Percentiles rank a stretch among this genome's conserved stretches.
Conservation (phyloP, 768 basidiomycete genomes). For the Clitopilus hobsonii region DNA sequence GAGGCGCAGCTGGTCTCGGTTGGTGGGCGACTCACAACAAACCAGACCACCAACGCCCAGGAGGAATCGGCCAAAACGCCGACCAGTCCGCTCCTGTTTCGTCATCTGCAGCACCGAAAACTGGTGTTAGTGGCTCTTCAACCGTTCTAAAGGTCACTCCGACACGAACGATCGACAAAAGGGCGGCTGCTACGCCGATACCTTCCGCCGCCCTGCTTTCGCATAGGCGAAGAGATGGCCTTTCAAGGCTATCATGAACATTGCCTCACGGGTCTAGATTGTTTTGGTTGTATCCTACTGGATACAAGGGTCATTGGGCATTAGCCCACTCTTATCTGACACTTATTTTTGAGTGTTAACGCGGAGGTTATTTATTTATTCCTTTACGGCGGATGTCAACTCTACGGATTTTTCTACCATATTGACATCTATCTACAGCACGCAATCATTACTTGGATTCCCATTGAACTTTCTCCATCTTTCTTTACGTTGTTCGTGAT, state of each 20-base stretch:
- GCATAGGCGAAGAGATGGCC: not conserved
- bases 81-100: slow-evolving; percentile 28
- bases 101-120: slow-evolving; percentile 1
- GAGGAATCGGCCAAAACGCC: slow-evolving; percentile 60
- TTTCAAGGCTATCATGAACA: not conserved
- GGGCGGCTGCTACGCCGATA: not conserved
- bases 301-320: too few relatives aligned
- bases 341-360: not conserved
- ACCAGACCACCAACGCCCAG: slow-evolving; percentile 47
- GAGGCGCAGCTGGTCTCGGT: slow-evolving; percentile 54
- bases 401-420: not conserved
- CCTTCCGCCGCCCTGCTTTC: not conserved
- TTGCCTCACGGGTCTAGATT: not conserved
- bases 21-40: slow-evolving; percentile 52
- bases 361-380: not conserved
- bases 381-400: not conserved
- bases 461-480: not conserved
- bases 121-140: not conserved
- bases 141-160: not conserved
- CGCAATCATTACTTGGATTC: not conserved
- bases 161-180: not conserved
- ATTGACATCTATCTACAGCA: not conserved
- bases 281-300: too few relatives aligned
- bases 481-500: not conserved
- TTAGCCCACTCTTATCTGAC: too few relatives aligned